Base-by-base conservation (phyloP, 2,329 filamentous ascomycete genomes). In the Trichophyton simii region DNA sequence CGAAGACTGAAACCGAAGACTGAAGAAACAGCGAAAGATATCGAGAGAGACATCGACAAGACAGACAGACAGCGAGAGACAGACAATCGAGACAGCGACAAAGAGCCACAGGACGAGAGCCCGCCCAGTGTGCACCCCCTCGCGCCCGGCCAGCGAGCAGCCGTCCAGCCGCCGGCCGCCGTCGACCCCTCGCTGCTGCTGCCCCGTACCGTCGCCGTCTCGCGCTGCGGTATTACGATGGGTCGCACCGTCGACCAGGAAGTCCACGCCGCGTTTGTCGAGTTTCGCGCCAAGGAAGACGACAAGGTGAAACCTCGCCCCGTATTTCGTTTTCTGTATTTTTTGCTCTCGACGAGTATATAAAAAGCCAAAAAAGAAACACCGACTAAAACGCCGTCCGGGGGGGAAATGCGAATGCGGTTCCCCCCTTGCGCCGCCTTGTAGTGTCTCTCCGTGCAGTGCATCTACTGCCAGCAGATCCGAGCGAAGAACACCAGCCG, bases 261-360 rank as follows among this genome's bases (percentile, higher is more conserved):
- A 67, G 78, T 80, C 64, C 78, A 80, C 71, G 76, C 77, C 65
- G 78, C 78, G 65, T 79, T 79, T 69, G 77, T 80, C 70, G 78
- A 80, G 72, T 79, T 79, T 70, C 76, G 78, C 70, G 78, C 78
- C 72, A 79, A 79, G 73, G 77, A 78, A 72, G 76, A 77, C 71
- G 76, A 78, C 70, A 78, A 78, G 76, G 76, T 66, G 65, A 65
- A 65, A 66, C 61, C 61, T 57, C 59, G 67, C 65, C 68, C 61
- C 34, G 34, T 38, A 38, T 38, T 38, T 13, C 31, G 6, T 9
- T 34, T 6, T 34, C 31, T 34, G 6, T 34, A 9, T 34, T 34
- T 34, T 34, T 7, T 34, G 8, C 8, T 34, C 31, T 34, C 31
- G 31, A 6, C 2, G 9, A 38, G 34, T 38, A 22, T 38, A 28